Conservation (phyloP, 345 rosid genomes). For the Syzygium grande region DNA sequence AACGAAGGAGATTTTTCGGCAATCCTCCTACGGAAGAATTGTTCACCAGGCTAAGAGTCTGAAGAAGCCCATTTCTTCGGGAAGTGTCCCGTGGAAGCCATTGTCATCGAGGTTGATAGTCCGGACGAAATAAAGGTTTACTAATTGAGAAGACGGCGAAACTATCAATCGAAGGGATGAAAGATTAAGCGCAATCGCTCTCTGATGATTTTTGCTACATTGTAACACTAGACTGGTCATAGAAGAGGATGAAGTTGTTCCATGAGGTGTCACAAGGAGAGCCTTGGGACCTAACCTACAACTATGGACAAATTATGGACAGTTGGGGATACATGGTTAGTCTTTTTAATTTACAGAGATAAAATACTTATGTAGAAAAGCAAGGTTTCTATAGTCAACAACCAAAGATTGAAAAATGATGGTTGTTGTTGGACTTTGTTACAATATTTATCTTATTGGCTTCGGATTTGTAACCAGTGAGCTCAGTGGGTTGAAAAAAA, state of each 20-base stretch:
- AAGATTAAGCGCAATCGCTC: background rate
- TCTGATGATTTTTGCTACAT: background rate
- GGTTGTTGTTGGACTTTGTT: no score
- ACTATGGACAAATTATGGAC: background rate
- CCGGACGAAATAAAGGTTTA: slow-evolving; percentile 11
- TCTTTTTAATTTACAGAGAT: background rate
- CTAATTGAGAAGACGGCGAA: slow-evolving; percentile 8
- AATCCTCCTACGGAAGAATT: slow-evolving; percentile 7
- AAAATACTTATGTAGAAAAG: background rate
- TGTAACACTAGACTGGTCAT: slow-evolving; percentile 1
- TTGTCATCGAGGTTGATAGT: slow-evolving; percentile 2
- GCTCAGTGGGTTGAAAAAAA: no score
- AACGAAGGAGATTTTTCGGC: slow-evolving; percentile 1
- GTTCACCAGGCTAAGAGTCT: background rate
- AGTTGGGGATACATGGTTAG: background rate
- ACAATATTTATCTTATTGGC: no score
- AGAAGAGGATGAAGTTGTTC: slow-evolving; percentile 5
- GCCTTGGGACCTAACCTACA: background rate
- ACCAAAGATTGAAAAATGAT: background rate
- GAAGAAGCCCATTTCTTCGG: slow-evolving; percentile 7
- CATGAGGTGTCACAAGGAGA: background rate
- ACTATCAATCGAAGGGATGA: background rate
- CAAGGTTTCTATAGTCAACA: fast-evolving
- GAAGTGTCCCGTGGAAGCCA: slow-evolving; percentile 1
- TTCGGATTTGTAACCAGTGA: no score